Evolutionary conservation across 177 flowering plant species (phyloP), one percentile per base, ranked within the genome.

Genomic region (Vitis hybrid): DNA sequence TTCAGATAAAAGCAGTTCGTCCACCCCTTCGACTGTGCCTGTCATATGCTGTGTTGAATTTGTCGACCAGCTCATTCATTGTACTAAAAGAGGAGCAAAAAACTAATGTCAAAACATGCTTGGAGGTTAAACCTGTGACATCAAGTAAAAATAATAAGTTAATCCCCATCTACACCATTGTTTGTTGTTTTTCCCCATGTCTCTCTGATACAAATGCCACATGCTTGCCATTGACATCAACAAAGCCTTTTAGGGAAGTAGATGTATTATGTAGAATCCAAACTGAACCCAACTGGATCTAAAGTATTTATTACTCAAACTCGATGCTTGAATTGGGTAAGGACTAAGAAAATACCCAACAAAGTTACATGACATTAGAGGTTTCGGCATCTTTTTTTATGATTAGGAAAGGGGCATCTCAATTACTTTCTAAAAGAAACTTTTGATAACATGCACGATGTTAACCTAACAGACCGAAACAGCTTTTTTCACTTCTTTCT

Each of bases 31-130:
- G 76, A 67, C 83, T 83, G 30, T 91, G 86, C 83, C 90, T 84
- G 81, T 94, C 98, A 73, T 93, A 94, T 49, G 97, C 91, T n/a
- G 85, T 86, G 83, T 93, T 94, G 85, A 94, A 87, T 78, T 94
- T 94, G 78, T 94, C 98, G 11, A 94, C 93, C 54, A 94, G 79
- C 78, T 93, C 99, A 71, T 93, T 90, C 93, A 93, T 91, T 30
- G 91, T 75, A 73, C 98, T 94, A 93, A 76, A 78, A 64, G 18
- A 78, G 11, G 46, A 24, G 48, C 12, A 4, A 11, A 12, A 65
- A 2, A 21, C 48, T 8, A 51, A 21, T 53, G 54, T 65, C 57
- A 54, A 18, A 65, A 18, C 7, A 20, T 67, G 17, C 10, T 15
- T 27, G 17, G 7, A 27, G 17, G 13, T 48, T 11, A 18, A 17